Base-by-base conservation (phyloP, 169 alveolate species). In the Eimeria necatrix region DNA sequence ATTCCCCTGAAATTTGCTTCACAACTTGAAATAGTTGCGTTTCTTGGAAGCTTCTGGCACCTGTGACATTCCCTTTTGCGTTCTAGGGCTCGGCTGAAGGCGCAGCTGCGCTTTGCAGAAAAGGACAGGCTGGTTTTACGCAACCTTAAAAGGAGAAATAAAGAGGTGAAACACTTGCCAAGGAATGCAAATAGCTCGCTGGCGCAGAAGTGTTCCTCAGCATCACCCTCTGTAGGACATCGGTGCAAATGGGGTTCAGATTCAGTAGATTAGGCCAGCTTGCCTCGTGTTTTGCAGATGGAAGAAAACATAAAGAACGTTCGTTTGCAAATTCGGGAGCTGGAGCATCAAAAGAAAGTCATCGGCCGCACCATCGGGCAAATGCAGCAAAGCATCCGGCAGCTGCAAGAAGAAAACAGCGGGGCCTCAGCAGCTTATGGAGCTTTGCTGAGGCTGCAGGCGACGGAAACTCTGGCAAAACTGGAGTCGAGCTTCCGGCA, bases 51-150 rank as follows among this genome's bases (percentile, higher is more conserved):
- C 41, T 32, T 32, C 41, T 32, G 41, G 41, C 41, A 32, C 41
- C 2, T 32, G 41, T 32, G 41, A 32, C 41, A 32, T 32, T 32
- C 2, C 41, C 41, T 32, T 32, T 32, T 2, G 41, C 20, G 2
- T 18, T 68, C 4, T 76, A 88, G 96, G 53, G 88, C 53, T 51
- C 81, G 88, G 52, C 93, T 94, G 20, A 78, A 88, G 70, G 61
- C 60, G 61, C 96, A 96, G 91, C 96, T 96, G 53, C 93, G 95
- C 70, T 87, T 94, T 64, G 92, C 87, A 46, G 93, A 93, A 71
- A 96, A 96, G 91, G 97, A 94, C 94, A 94, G 86, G 85, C 84
- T 52, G 59, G 84, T 74, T 48, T 78, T 78, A 12, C 92, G 87
- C 49, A 94, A 86, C 51, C 74, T 86, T 20, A 53, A 87, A 20